phyloP scores from a whole-genome alignment of 345 rosid species.

The Lepidium didymum region DNA sequence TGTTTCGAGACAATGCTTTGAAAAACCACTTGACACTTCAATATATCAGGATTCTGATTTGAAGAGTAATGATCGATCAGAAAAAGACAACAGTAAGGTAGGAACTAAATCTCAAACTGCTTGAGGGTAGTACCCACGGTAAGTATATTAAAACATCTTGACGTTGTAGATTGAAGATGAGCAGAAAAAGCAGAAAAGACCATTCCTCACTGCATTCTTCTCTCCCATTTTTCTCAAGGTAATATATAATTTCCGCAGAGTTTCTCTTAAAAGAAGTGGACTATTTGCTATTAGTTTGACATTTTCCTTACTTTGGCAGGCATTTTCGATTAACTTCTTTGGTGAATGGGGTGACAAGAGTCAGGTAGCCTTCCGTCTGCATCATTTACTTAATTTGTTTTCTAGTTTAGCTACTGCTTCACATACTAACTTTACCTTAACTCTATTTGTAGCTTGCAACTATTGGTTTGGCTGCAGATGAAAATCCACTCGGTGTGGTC shows the following conservation, averaged over 20 bases:
- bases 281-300: slow-evolving; percentile 2
- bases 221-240: slow-evolving; percentile 93
- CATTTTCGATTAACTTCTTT: slow-evolving; percentile 90
- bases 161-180: slow-evolving; percentile 57
- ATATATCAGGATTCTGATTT: slow-evolving; percentile 56
- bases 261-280: neutral
- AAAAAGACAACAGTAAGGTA: slow-evolving; percentile 54
- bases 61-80: slow-evolving; percentile 35
- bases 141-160: neutral
- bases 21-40: slow-evolving; percentile 1
- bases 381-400: neutral
- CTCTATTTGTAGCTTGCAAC: slow-evolving; percentile 68
- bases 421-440: slow-evolving; percentile 12
- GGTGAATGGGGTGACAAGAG: slow-evolving; percentile 99
- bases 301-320: slow-evolving; percentile 37
- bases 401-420: neutral
- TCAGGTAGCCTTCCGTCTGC: slow-evolving; percentile 46
- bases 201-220: slow-evolving; percentile 64
- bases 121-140: neutral
- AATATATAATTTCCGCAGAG: neutral
- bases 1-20: slow-evolving; percentile 1
- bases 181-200: slow-evolving; percentile 54
- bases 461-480: slow-evolving; percentile 94
- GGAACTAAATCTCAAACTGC: neutral
- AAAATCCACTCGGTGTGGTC: slow-evolving; percentile 81